Evolutionary conservation across 495 filamentous ascomycete genomes (phyloP).

Genomic region (Hamigera avellanea): DNA sequence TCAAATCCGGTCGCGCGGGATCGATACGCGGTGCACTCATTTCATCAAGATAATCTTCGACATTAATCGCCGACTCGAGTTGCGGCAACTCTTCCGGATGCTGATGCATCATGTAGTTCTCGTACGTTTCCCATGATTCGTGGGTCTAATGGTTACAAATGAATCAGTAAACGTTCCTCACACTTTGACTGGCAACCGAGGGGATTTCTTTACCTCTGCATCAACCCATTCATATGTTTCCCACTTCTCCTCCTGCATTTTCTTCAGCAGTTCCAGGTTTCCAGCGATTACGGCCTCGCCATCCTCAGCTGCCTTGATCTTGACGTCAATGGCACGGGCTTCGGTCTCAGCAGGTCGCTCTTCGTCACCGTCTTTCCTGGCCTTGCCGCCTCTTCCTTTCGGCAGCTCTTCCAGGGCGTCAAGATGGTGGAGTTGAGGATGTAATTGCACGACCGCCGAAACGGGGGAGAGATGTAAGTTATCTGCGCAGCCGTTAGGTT

Average conservation of each 20-base stretch:
- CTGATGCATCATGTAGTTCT: constrained; percentile 47
- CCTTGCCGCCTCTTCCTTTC: constrained; percentile 19
- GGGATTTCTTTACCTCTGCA: constrained; percentile 56
- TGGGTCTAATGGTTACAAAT: constrained; percentile 27
- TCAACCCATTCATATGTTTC: constrained; percentile 52
- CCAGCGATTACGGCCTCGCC: constrained; percentile 35
- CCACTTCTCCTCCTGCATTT: constrained; percentile 61
- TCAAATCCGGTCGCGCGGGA: constrained; percentile 35
- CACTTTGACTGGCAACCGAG: too few relatives aligned
- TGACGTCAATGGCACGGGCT: constrained; percentile 54
- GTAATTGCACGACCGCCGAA: constrained; percentile 57
- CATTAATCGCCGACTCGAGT: constrained; percentile 40
- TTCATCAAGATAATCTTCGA: constrained; percentile 49
- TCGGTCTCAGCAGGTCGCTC: constrained; percentile 35
- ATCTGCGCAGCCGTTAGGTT: constrained; percentile 21
- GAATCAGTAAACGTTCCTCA: too few relatives aligned
- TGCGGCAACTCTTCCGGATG: constrained; percentile 34
- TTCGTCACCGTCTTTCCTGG: constrained; percentile 30
- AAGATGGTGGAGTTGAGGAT: constrained; percentile 64
- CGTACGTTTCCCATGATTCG: constrained; percentile 50
- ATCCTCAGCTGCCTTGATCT: constrained; percentile 51
- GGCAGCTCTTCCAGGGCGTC: constrained; percentile 51
- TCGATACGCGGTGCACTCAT: constrained; percentile 54
- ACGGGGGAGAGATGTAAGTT: constrained; percentile 60
- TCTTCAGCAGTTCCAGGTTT: constrained; percentile 43